Percentiles rank a stretch among this genome's conserved stretches.
Evolutionary conservation across 805 yeast genomes (phyloP).

Genomic region (Wickerhamiella qilinensis): DNA sequence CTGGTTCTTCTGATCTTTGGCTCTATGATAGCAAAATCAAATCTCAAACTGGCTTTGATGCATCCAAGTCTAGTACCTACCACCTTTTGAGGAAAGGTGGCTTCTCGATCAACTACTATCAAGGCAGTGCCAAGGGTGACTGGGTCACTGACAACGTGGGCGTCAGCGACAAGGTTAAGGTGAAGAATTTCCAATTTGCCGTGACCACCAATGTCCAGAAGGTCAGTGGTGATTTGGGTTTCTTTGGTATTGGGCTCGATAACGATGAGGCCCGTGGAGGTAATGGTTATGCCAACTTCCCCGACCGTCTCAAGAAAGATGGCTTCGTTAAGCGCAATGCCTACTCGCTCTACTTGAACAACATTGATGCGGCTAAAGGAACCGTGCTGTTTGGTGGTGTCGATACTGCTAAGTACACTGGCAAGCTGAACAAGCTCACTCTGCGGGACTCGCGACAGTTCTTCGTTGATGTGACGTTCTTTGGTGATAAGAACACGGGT

Average conservation of each 20-base stretch:
- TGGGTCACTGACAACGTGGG: constrained; percentile 50
- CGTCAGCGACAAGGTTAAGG: too few relatives aligned
- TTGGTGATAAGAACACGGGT: too few relatives aligned
- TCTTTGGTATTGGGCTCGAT: constrained; percentile 20
- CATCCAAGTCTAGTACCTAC: constrained; percentile 14
- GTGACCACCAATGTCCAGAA: constrained; percentile 49
- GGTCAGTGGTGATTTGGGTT: constrained; percentile 24
- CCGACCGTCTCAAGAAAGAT: constrained; percentile 20
- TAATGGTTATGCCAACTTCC: constrained; percentile 17
- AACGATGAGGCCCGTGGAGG: constrained; percentile 15
- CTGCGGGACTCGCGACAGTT: too few relatives aligned
- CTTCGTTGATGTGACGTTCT: too few relatives aligned
- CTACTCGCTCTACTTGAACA: too few relatives aligned
- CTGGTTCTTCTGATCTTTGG: constrained; percentile 63
- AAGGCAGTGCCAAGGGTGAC: constrained; percentile 27
- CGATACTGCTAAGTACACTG: too few relatives aligned
- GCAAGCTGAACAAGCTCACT: too few relatives aligned
- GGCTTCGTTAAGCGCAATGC: constrained; percentile 35
- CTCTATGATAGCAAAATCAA: constrained; percentile 31
- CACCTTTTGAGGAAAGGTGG: constrained; percentile 1
- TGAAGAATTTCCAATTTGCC: constrained; percentile 46
- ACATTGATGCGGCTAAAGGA: constrained; percentile 19
- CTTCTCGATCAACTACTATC: constrained; percentile 5
- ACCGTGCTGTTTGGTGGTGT: too few relatives aligned
- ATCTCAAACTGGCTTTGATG: constrained; percentile 15